Percentiles rank a stretch among this genome's conserved stretches.
Conservation (phyloP, 2,329 filamentous ascomycete species). For the Neobulgaria alba region DNA sequence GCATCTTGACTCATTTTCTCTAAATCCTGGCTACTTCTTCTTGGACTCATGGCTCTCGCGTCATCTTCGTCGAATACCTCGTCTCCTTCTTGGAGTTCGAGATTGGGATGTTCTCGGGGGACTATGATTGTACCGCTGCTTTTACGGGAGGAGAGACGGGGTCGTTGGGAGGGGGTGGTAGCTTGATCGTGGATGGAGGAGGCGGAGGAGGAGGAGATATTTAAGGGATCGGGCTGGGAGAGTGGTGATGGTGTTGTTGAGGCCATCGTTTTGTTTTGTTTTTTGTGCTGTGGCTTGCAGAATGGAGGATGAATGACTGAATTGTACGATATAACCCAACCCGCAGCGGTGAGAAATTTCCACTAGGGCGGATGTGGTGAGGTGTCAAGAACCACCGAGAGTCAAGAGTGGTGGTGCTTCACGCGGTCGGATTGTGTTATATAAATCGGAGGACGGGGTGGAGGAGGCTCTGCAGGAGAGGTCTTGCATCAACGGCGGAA, state of each 20-base stretch:
- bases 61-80: conserved; percentile 68
- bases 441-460: too few species aligned
- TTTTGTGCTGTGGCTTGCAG: too few species aligned
- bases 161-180: conserved; percentile 35
- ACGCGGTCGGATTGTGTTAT: too few species aligned
- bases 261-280: background rate
- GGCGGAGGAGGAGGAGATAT: conserved; percentile 15
- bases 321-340: too few species aligned
- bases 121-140: conserved; percentile 79
- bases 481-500: too few species aligned
- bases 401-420: too few species aligned
- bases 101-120: conserved; percentile 63
- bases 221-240: background rate
- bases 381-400: too few species aligned
- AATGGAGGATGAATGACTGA: too few species aligned
- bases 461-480: too few species aligned
- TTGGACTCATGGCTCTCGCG: conserved; percentile 88
- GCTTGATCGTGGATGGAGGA: conserved; percentile 15
- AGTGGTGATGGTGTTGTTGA: background rate
- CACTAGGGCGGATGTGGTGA: too few species aligned
- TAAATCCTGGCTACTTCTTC: conserved; percentile 83
- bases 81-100: conserved; percentile 64
- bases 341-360: too few species aligned
- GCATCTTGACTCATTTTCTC: conserved; percentile 81
- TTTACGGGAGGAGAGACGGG: conserved; percentile 63